Evolutionary conservation across 1,284 basidiomycete genomes (phyloP).

Genomic region (Malassezia vespertilionis): DNA sequence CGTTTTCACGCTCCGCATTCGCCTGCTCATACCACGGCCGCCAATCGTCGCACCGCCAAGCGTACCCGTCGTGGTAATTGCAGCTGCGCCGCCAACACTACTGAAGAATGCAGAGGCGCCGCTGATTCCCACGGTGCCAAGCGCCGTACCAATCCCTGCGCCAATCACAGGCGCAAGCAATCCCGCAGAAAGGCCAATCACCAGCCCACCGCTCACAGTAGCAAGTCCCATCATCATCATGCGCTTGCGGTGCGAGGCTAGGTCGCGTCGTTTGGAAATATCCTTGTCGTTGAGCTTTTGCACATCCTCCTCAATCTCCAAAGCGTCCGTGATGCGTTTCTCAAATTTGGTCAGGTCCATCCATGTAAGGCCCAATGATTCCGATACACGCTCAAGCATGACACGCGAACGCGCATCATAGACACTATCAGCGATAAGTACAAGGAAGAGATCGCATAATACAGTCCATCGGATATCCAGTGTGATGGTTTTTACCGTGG

Average conservation of each 20-base stretch:
- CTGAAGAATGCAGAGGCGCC: constrained; percentile 41
- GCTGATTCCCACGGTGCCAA: constrained; percentile 43
- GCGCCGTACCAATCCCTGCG: constrained; percentile 42
- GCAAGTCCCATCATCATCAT: constrained; percentile 46
- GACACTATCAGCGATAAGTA: constrained; percentile 44
- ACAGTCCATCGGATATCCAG: constrained; percentile 47
- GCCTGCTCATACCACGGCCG: constrained; percentile 41
- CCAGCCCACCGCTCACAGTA: constrained; percentile 44
- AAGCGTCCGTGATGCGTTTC: constrained; percentile 42
- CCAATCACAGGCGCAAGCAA: constrained; percentile 44
- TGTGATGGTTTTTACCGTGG: constrained; percentile 38
- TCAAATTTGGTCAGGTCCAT: constrained; percentile 48
- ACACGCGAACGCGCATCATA: constrained; percentile 46
- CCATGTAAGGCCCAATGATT: constrained; percentile 39
- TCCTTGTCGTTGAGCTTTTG: constrained; percentile 29
- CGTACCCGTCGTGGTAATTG: constrained; percentile 45
- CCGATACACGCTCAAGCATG: constrained; percentile 39
- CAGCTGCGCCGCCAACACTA: constrained; percentile 43
- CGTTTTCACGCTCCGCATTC: constrained; percentile 41
- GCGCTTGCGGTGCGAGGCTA: constrained; percentile 29
- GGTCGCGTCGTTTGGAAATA: constrained; percentile 26
- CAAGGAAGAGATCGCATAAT: constrained; percentile 45
- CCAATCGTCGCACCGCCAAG: constrained; percentile 39
- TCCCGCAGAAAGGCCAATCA: constrained; percentile 45
- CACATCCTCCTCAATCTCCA: constrained; percentile 45